Base-by-base conservation (phyloP, 306 rosid genomes). In the Citrullus amarus region DNA sequence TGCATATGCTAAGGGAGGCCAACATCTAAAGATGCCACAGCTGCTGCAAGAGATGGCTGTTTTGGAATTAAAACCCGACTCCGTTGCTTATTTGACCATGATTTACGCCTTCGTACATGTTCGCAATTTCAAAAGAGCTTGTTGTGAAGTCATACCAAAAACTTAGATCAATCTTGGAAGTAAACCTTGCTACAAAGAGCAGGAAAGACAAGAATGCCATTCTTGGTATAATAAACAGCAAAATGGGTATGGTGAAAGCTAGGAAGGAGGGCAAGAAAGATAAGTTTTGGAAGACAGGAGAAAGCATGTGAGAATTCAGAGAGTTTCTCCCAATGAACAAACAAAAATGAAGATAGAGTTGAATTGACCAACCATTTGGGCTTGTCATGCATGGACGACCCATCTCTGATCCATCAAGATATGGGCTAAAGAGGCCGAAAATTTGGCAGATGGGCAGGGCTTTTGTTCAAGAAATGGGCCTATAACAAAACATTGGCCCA, bases 1-100 rank as follows among this genome's bases (percentile, higher is more conserved):
- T 78, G 97, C 98, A 5, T 90, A 94, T 75, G 98, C 96, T 9
- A 82, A 93, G 53, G 97, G 98, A 78, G 97, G 98, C 61, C 90
- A 83, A 77, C 91, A 94, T 25, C 28, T 25, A 25, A 25, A 89
- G 85, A 71, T 94, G 77, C 98, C 98, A 0, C 91, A 94, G 81
- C 80, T 92, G 80, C 80, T 92, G 83, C 84, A 92, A 77, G 97
- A 90, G 86, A 94, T 94, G 97, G 90, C 83, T 44, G 73, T 65
- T 82, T 89, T 77, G 82, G 81, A 85, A 18, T 68, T 94, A 17
- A 89, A 82, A 92, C 97, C 97, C 3, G 97, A 94, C 83, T 87
- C 97, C 28, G 28, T 25, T 56, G 92, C 96, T 46, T 92, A 87
- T 74, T 88, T 93, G 39, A 94, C 98, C 5, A 86, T 94, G 91